Percentiles rank a stretch among this genome's conserved stretches.
Conservation (phyloP, 1,284 basidiomycete species). For the Athelia psychrophila region DNA sequence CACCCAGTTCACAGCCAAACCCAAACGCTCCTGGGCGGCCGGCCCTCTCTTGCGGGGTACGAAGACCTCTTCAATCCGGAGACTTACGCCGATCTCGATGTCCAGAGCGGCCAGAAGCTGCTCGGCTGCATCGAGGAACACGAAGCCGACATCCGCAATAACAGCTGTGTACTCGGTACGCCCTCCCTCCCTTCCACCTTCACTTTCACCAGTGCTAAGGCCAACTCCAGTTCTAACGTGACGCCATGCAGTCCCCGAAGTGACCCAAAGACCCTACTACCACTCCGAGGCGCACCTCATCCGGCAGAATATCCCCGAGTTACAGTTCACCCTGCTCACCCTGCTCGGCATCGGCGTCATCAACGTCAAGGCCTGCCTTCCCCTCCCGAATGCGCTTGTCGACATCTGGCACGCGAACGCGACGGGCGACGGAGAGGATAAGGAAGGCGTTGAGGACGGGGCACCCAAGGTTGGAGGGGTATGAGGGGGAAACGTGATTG, state of each 20-base stretch:
- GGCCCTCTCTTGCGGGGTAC: too few species aligned
- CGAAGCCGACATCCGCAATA: slow-evolving; percentile 45
- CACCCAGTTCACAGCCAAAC: slow-evolving; percentile 42
- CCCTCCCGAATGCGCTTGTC: slow-evolving; percentile 63
- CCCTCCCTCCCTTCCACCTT: too few species aligned
- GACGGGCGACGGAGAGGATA: slow-evolving; percentile 42
- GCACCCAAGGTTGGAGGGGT: slow-evolving; percentile 37
- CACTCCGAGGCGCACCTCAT: too few species aligned
- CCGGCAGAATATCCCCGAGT: too few species aligned
- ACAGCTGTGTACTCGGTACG: slow-evolving; percentile 40
- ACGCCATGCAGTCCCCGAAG: slow-evolving; percentile 44
- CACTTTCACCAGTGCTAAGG: too few species aligned
- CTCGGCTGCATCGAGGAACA: too few species aligned
- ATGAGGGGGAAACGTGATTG: slow-evolving; percentile 48
- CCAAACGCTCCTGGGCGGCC: too few species aligned
- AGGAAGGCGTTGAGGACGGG: slow-evolving; percentile 37
- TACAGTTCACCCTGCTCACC: too few species aligned
- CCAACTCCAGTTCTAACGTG: too few species aligned
- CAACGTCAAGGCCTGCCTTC: slow-evolving; percentile 74
- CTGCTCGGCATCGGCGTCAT: too few species aligned
- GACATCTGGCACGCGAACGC: slow-evolving; percentile 70
- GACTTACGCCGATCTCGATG: slow-evolving; percentile 28
- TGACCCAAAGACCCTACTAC: slow-evolving; percentile 51
- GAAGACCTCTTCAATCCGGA: slow-evolving; percentile 41
- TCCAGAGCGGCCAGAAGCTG: slow-evolving; percentile 25